These are phyloP conservation scores for Bidens hawaiensis DNA, from an alignment of 140 eudicot genomes.

Conservation along the genomic window DNA sequence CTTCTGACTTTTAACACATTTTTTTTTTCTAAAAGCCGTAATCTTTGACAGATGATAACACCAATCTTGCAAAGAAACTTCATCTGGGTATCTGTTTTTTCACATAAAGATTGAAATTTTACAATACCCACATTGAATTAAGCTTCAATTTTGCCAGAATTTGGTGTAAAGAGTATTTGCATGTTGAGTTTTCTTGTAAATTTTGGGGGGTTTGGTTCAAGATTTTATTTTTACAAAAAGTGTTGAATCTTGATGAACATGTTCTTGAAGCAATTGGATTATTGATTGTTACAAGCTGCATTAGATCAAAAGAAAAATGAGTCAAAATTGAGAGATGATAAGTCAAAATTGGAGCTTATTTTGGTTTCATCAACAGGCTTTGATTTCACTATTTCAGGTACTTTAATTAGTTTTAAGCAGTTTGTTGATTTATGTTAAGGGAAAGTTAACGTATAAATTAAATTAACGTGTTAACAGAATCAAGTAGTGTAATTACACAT, in stretches of 20 bases:
- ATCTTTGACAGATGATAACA: conserved; percentile 16
- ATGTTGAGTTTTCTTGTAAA: conserved; percentile 11
- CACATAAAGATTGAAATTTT: conserved; percentile 24
- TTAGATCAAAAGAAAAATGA: conserved; percentile 10
- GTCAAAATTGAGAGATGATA: conserved; percentile 7
- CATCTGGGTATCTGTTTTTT: conserved; percentile 14
- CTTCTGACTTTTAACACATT: conserved; percentile 13
- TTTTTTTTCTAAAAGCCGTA: background rate
- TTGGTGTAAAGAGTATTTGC: conserved; percentile 5
- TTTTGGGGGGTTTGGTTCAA: background rate
- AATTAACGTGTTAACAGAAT: too few species aligned
- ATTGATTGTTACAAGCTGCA: background rate
- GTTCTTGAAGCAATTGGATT: conserved; percentile 14
- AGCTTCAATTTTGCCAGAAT: conserved; percentile 13
- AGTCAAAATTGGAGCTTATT: conserved; percentile 30
- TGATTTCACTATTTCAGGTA: conserved; percentile 19
- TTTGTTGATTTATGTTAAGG: background rate
- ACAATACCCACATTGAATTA: conserved; percentile 23
- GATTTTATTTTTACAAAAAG: background rate
- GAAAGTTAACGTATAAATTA: too few species aligned
- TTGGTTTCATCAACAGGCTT: background rate
- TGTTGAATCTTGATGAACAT: conserved; percentile 19
- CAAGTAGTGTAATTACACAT: too few species aligned
- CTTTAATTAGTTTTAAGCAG: conserved; percentile 9
- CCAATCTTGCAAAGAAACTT: conserved; percentile 11